Evolutionary conservation across 2,329 filamentous ascomycete genomes (phyloP).

Genomic region (Aureobasidium namibiae): DNA sequence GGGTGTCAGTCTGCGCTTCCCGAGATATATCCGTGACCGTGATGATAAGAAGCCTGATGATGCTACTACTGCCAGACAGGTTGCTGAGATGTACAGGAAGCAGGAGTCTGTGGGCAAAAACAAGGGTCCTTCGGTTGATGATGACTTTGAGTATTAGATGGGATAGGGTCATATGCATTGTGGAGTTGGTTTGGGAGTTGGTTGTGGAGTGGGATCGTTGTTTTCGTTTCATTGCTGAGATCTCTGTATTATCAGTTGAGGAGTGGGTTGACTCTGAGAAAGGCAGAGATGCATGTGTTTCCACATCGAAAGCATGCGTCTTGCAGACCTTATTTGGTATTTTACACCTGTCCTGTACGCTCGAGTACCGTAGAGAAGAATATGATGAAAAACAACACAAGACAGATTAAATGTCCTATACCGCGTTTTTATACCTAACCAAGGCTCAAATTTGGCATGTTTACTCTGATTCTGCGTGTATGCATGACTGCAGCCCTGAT

Average conservation of each 20-base stretch:
- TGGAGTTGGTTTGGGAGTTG: not conserved
- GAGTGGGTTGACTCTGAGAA: not conserved
- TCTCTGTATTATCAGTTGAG: not conserved
- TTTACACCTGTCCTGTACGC: too few relatives aligned
- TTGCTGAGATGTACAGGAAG: conserved; percentile 94
- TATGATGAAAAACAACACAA: too few relatives aligned
- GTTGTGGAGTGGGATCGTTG: not conserved
- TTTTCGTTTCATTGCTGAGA: not conserved
- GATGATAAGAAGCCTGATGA: conserved; percentile 95
- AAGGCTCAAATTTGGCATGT: too few relatives aligned
- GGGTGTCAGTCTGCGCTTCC: conserved; percentile 85
- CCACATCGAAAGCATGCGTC: too few relatives aligned
- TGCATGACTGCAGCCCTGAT: too few relatives aligned
- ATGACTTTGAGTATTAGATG: conserved; percentile 88
- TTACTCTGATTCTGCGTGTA: too few relatives aligned
- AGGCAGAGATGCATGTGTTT: not conserved
- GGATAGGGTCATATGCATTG: not conserved
- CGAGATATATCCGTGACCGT: conserved; percentile 80
- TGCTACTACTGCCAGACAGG: conserved; percentile 74
- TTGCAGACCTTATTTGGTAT: too few relatives aligned
- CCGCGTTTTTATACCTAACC: too few relatives aligned
- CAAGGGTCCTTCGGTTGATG: conserved; percentile 81
- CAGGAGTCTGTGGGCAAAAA: conserved; percentile 85
- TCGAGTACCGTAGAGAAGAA: too few relatives aligned
- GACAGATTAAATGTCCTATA: too few relatives aligned